phyloP scores from a whole-genome alignment of 306 rosid species.

The apple (Malus domestica) region ASM211411v1 NC_041805.1:1612001-1612500 shows the following conservation, averaged over 20 bases:
- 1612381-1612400: not conserved
- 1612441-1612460: no score
- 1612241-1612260: not conserved
- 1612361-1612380: not conserved
- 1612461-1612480: no score
- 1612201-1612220: not conserved
- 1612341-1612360: not conserved
- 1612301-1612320: not conserved
- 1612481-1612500: no score
- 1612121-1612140: not conserved
- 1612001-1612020: not conserved
- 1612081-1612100: not conserved
- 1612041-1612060: no score
- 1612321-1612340: not conserved
- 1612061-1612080: not conserved
- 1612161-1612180: not conserved
- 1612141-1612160: not conserved
- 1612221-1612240: not conserved
- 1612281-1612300: not conserved
- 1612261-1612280: not conserved
- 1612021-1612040: no score
- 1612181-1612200: not conserved
- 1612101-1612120: not conserved
- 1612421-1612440: no score
- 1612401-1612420: not conserved